Evolutionary conservation across 192 early-diverging fungal genomes (phyloP).

Genomic region (Umbelopsis sp.): DNA sequence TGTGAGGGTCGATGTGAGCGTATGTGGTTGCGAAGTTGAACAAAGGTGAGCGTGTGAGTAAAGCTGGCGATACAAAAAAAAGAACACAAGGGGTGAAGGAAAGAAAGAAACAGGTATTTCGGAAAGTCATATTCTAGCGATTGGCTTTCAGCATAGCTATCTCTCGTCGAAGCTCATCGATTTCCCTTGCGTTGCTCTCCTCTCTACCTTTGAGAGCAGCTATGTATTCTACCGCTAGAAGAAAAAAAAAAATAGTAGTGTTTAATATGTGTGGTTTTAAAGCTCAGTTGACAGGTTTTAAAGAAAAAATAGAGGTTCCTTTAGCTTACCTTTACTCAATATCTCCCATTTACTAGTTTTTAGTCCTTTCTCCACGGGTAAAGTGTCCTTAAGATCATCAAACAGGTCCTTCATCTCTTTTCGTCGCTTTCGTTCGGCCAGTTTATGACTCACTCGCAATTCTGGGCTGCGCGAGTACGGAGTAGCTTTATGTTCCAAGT

Average conservation of each 20-base stretch:
- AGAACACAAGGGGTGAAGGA: too few species aligned
- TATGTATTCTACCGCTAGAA: conserved; percentile 58
- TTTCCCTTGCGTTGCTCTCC: conserved; percentile 47
- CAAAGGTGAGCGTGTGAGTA: too few species aligned
- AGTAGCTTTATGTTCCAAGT: conserved; percentile 23
- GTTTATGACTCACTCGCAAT: conserved; percentile 82
- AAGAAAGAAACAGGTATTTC: background rate
- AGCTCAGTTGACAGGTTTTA: background rate
- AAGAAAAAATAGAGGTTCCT: too few species aligned
- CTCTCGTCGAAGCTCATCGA: conserved; percentile 50
- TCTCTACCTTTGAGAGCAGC: conserved; percentile 47
- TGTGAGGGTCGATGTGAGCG: too few species aligned
- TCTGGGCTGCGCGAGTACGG: conserved; percentile 77
- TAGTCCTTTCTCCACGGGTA: conserved; percentile 77
- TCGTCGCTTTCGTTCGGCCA: conserved; percentile 84
- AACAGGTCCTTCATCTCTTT: conserved; percentile 92
- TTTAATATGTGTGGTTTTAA: background rate
- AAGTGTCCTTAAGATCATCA: conserved; percentile 77
- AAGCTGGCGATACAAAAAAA: too few species aligned
- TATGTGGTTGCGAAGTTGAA: too few species aligned
- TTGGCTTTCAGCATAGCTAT: conserved; percentile 19
- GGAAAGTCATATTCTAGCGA: too few species aligned
- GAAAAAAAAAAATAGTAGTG: background rate
- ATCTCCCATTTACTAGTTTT: conserved; percentile 92
- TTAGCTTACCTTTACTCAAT: conserved; percentile 73